Percentiles rank a stretch among this genome's conserved stretches.
These are phyloP conservation scores for Spiraea crenata DNA, from an alignment of 331 rosid genomes.

Conservation along the genomic window DNA sequence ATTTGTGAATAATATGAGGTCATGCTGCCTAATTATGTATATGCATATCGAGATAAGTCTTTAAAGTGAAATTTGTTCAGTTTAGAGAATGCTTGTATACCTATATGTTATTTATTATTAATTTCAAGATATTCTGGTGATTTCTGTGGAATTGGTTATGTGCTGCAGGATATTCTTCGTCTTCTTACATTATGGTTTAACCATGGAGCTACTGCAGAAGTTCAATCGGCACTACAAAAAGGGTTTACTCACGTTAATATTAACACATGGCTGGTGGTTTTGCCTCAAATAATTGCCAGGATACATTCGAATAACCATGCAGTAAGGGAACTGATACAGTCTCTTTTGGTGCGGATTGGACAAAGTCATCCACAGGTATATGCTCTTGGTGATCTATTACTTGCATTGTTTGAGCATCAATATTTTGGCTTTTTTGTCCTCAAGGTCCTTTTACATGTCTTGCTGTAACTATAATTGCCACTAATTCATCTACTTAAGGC, in stretches of 20 bases:
- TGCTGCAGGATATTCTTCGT: slow-evolving; percentile 89
- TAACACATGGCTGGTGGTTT: slow-evolving; percentile 97
- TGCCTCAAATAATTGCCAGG: slow-evolving; percentile 97
- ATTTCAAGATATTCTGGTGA: neutral
- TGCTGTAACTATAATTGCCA: neutral
- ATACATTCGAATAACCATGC: slow-evolving; percentile 93
- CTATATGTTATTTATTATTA: neutral
- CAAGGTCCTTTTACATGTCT: slow-evolving; percentile 6
- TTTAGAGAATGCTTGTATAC: neutral
- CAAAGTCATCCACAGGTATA: slow-evolving; percentile 98
- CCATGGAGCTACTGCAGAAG: slow-evolving; percentile 85
- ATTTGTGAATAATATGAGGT: neutral
- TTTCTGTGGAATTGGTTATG: neutral
- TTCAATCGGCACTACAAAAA: slow-evolving; percentile 78
- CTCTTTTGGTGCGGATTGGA: slow-evolving; percentile 93
- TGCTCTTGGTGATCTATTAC: slow-evolving; percentile 22
- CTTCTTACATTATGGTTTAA: slow-evolving; percentile 97
- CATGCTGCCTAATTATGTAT: neutral
- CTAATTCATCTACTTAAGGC: neutral
- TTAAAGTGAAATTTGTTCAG: neutral
- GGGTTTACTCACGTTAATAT: slow-evolving; percentile 90
- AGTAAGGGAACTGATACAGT: slow-evolving; percentile 89
- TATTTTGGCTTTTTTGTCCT: neutral
- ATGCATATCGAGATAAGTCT: neutral
- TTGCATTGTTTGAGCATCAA: neutral